These are phyloP conservation scores for Melastoma malabathricum DNA, from an alignment of 345 rosid species.

Conservation along the genomic window DNA sequence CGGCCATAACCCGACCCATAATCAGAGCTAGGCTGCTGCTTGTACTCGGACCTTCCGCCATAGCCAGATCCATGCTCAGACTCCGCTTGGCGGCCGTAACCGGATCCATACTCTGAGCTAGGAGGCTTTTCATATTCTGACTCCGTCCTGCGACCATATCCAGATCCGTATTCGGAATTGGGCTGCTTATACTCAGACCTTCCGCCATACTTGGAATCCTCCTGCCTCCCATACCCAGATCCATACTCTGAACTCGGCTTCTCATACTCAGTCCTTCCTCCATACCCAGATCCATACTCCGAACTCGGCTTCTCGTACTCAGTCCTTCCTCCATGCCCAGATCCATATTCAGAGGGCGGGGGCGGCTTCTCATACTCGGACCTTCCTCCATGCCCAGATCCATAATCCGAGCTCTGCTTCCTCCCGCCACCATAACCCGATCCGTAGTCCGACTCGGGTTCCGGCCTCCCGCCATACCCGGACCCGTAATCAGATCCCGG, in stretches of 20 bases:
- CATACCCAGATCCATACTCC: conserved; percentile 25
- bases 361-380: not conserved
- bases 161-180: conserved; percentile 15
- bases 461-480: conserved; percentile 5
- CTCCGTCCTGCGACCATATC: conserved; percentile 10
- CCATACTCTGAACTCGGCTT: conserved; percentile 15
- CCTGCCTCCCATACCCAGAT: conserved; percentile 23
- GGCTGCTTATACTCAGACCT: conserved; percentile 6
- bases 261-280: conserved; percentile 7
- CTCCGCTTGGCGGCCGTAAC: conserved; percentile 13
- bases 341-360: conserved; percentile 9
- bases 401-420: conserved; percentile 9
- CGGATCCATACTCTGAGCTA: conserved; percentile 22
- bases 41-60: conserved; percentile 7
- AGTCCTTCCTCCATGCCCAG: conserved; percentile 16
- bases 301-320: conserved; percentile 5
- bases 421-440: conserved; percentile 5
- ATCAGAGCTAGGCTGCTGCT: conserved; percentile 7
- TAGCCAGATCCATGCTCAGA: conserved; percentile 5
- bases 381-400: conserved; percentile 14
- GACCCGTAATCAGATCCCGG: conserved; percentile 7
- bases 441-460: conserved; percentile 5
- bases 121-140: conserved; percentile 11
- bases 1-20: conserved; percentile 10
- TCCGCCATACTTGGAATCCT: conserved; percentile 21